Evolutionary conservation across 2,329 filamentous ascomycete genomes (phyloP), one percentile per base, ranked within the genome.

Genomic region (Tolypocladium tundrense): DNA sequence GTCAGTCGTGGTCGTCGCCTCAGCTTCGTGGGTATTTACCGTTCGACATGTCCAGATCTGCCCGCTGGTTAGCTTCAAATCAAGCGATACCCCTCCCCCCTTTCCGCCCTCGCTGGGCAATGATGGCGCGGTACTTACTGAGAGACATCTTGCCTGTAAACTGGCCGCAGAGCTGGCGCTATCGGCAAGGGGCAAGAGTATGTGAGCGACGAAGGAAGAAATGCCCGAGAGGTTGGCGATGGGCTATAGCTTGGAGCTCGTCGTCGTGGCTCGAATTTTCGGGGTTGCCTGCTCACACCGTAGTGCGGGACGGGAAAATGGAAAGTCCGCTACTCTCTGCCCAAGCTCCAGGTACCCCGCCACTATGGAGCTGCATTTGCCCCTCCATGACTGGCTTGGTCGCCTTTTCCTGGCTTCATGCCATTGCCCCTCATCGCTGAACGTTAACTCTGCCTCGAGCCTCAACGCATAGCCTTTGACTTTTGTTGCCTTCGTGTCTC

Each of bases 21-120:
- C 54, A 52, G 53, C 59, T 58, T 57, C 50, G 45, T 57, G 50
- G 53, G 52, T 53, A 58, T 72, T 69, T 88, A 93, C 89, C 89
- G 73, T 92, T 90, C 62, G 87, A 88, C 77, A 92, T 79, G 78
- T 93, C 89, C 72, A 93, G 79, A 78, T 93, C 89, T 92, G 69
- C 61, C 61, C 57, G 33, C 57, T 72, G 19, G 69, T 75, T 70
- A 76, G 73, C 69, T 65, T 66, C 55, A 60, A 59, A 57, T 58
- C 48, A 59, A 37, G 33, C 37, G 3, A 35, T n/a, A 5, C 48
- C 31, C 48, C 27, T 35, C 48, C 14, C 13, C 40, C 54, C 40
- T 21, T 39, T 14, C 27, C n/a, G 14, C 16, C 16, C 24, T 35
- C 5, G 35, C 24, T 33, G 10, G 31, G 42, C 40, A 55, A 11